Conservation (phyloP, 345 rosid genomes). For the Firmiana major region DNA sequence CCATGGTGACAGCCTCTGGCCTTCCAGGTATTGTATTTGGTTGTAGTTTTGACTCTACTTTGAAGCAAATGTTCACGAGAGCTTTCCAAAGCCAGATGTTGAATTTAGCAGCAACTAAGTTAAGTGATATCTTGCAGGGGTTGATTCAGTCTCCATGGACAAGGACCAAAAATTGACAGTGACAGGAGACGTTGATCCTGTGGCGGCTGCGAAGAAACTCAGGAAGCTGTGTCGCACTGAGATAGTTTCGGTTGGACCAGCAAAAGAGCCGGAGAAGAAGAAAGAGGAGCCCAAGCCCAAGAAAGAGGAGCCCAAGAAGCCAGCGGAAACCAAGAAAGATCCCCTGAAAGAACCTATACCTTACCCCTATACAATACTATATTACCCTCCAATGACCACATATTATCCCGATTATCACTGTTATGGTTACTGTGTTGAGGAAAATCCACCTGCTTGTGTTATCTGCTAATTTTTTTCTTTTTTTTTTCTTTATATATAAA, state of each 20-base stretch:
- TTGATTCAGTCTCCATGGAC: conserved; percentile 48
- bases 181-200: conserved; percentile 49
- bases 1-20: conserved; percentile 43
- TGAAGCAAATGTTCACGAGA: too few relatives aligned
- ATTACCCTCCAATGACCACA: neutral
- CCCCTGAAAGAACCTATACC: neutral
- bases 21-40: conserved; percentile 34
- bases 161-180: conserved; percentile 65
- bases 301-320: conserved; percentile 27
- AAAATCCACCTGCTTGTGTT: conserved; percentile 40
- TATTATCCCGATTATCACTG: neutral
- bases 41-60: neutral
- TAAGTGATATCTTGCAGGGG: conserved; percentile 30
- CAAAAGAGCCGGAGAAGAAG: conserved; percentile 57
- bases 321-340: conserved; percentile 11
- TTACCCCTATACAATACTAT: neutral
- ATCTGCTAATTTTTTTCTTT: conserved; percentile 31
- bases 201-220: conserved; percentile 37
- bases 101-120: neutral
- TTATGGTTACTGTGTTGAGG: conserved; percentile 26
- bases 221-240: conserved; percentile 50
- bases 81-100: too few relatives aligned
- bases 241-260: conserved; percentile 51
- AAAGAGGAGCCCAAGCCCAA: conserved; percentile 39
- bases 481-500: neutral